Evolutionary conservation across 176 grass and related monocot species (phyloP).

Genomic region (Themeda triandra): DNA sequence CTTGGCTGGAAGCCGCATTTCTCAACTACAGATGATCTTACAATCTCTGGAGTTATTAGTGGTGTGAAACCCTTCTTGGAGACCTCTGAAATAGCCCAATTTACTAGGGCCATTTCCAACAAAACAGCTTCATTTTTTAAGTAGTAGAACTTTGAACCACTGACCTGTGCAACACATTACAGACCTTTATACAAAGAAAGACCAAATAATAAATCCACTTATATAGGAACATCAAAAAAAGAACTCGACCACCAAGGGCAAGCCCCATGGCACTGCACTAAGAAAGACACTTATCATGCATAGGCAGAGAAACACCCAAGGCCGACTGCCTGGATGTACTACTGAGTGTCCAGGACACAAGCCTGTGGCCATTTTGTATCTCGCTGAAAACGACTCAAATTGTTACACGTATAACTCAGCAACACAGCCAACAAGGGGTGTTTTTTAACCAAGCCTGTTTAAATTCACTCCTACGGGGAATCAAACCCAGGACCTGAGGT

Average conservation of each 20-base stretch:
- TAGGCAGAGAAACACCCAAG: background rate
- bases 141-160: slow-evolving; percentile 97
- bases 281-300: background rate
- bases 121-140: slow-evolving; percentile 98
- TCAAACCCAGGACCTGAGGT: background rate
- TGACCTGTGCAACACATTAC: slow-evolving; percentile 53
- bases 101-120: slow-evolving; percentile 86
- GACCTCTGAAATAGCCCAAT: slow-evolving; percentile 81
- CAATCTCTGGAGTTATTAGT: slow-evolving; percentile 96
- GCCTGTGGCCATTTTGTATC: background rate
- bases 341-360: background rate
- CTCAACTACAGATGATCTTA: slow-evolving; percentile 87
- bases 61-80: slow-evolving; percentile 87
- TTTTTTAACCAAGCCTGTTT: background rate
- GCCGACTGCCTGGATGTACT: background rate
- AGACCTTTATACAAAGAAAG: slow-evolving; percentile 8
- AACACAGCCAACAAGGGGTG: background rate
- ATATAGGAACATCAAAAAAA: background rate
- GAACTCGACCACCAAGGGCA: background rate
- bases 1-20: slow-evolving; percentile 98
- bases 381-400: background rate
- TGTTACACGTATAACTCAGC: background rate
- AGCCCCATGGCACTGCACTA: background rate
- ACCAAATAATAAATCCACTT: slow-evolving; percentile 11
- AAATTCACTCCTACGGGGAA: background rate